These are phyloP conservation scores for Xylariales sp. DNA, from an alignment of 2,329 filamentous ascomycete genomes.

Conservation along the genomic window DNA sequence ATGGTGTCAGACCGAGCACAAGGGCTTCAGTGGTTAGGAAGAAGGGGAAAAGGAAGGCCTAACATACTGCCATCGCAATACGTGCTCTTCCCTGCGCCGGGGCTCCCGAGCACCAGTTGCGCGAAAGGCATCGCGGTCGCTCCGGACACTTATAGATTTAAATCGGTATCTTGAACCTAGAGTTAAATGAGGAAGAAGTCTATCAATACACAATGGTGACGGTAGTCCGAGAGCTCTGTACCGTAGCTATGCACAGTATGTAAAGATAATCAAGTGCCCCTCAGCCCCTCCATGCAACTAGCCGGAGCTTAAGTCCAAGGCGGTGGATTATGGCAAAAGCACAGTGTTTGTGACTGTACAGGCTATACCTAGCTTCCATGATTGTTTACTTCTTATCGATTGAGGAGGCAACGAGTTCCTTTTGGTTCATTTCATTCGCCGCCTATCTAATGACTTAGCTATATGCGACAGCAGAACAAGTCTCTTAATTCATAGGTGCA, in stretches of 20 bases:
- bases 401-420: constrained; percentile 16
- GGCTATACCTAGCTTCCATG: constrained; percentile 1
- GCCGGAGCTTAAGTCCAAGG: neutral
- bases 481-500: neutral
- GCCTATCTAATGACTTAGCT: neutral
- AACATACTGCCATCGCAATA: constrained; percentile 91
- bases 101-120: constrained; percentile 92
- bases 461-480: constrained; percentile 25
- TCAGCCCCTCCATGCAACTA: constrained; percentile 33
- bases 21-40: neutral
- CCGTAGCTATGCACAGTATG: constrained; percentile 10
- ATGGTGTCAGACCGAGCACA: constrained; percentile 18
- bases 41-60: constrained; percentile 15
- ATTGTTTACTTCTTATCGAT: constrained; percentile 39
- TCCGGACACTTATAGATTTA: neutral
- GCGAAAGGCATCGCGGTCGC: constrained; percentile 67
- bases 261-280: constrained; percentile 24
- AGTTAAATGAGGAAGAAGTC: neutral
- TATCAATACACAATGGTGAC: neutral
- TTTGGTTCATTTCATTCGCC: constrained; percentile 2
- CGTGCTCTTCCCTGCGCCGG: constrained; percentile 94
- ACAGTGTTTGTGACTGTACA: neutral
- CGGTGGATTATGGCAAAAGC: constrained; percentile 23
- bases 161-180: neutral
- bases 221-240: constrained; percentile 5